Base-by-base conservation (phyloP, 2,329 filamentous ascomycete species). In the Apiospora hydei region DNA sequence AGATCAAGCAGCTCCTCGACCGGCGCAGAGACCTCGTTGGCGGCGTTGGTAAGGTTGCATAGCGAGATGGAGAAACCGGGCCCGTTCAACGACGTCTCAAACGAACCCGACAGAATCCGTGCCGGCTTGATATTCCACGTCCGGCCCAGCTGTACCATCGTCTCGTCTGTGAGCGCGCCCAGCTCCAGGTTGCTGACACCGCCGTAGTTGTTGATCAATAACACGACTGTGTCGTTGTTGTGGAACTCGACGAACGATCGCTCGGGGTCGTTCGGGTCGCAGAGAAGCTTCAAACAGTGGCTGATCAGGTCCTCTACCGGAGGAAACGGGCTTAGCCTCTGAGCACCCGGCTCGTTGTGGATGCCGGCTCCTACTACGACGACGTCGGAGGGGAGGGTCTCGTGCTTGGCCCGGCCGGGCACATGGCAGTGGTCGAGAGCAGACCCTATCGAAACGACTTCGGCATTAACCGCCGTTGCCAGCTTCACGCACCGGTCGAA, bases 381-480 rank as follows among this genome's bases (percentile, higher is more conserved):
- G 8, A 82, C 80, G 43, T 85, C 85, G 0, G 72, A 69, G 10
- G 75, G 71, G 2, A 78, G 71, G 71, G 87, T 85, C 74, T 88
- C 84, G 71, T 88, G 86, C 8, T 85, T 85, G 2, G 84, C 82
- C 70, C 91, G 85, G 5, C 92, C 92, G 0, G 92, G 92, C 0
- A 94, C 90, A 78, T 94, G 92, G 44, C 93, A 92, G 79, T 93
- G 92, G 67, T 90, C 88, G n/a, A 94, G 81, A 4, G 89, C 91
- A 0, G 90, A 89, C 38, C 92, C 92, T 67, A 94, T 90, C 7
- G 89, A 91, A 4, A 93, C 47, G 88, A 82, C 77, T 91, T 93
- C 21, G 85, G 84, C 61, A 88, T 89, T 47, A 87, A 88, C 70
- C 88, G 81, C 78, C 88, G 84, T 43, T 89, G 91, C 61, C 89